A percentile compares a stretch with the other conserved stretches of the same genome.
Conservation (phyloP, 2,329 filamentous ascomycete species). For the Massarina eburnea region DNA sequence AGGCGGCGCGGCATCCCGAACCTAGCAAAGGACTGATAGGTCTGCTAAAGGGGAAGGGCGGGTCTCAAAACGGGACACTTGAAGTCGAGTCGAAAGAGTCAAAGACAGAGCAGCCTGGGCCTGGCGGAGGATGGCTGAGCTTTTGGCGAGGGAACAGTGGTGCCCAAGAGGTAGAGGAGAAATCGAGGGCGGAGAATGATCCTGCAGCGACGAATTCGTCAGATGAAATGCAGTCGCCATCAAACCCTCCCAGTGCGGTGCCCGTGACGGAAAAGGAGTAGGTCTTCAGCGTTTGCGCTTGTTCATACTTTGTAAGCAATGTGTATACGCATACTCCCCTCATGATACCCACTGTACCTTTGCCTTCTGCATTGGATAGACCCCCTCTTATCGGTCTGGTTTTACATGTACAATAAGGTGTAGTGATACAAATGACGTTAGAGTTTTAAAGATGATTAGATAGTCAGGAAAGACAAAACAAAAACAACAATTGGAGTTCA, state of each 20-base stretch:
- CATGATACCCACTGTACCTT: slow-evolving; percentile 8
- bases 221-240: slow-evolving; percentile 1
- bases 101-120: slow-evolving; percentile 35
- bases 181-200: slow-evolving; percentile 8
- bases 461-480: too few relatives aligned
- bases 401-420: too few relatives aligned
- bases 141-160: slow-evolving; percentile 28
- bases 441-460: too few relatives aligned
- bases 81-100: slow-evolving; percentile 45
- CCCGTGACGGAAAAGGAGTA: not conserved
- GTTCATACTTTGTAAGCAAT: not conserved
- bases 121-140: slow-evolving; percentile 26
- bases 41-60: slow-evolving; percentile 29
- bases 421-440: too few relatives aligned
- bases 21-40: slow-evolving; percentile 29
- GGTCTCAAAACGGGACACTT: slow-evolving; percentile 20
- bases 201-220: not conserved
- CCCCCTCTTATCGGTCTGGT: too few relatives aligned
- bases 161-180: slow-evolving; percentile 6
- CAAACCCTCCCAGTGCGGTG: not conserved
- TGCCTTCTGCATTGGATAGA: too few relatives aligned
- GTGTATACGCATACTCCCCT: not conserved
- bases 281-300: not conserved
- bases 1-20: slow-evolving; percentile 36
- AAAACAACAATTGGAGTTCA: too few relatives aligned